Percentiles rank a stretch among this genome's conserved stretches.
Conservation (phyloP, 106 monocot species). For the Triglochin maritima region DNA sequence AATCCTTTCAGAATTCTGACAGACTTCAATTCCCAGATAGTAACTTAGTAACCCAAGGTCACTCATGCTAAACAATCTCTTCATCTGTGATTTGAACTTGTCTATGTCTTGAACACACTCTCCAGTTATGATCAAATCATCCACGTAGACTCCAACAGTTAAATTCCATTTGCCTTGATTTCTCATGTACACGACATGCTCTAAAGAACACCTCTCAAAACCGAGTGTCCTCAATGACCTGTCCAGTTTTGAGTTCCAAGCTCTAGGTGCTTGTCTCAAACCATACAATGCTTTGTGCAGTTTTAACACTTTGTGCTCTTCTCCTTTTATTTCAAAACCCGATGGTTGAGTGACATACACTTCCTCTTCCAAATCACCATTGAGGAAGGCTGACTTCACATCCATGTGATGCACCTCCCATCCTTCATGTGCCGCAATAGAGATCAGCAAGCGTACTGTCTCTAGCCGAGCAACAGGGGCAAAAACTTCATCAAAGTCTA, state of each 20-base stretch:
- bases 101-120: not conserved
- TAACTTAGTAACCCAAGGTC: constrained; percentile 1
- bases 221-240: not conserved
- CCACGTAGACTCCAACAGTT: not conserved
- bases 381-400: constrained; percentile 13
- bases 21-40: constrained; percentile 16
- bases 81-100: constrained; percentile 4
- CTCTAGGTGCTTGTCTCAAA: not conserved
- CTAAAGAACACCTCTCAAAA: constrained; percentile 1
- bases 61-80: not conserved
- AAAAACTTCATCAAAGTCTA: constrained; percentile 3
- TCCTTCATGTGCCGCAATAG: constrained; percentile 1
- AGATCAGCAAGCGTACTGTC: not conserved
- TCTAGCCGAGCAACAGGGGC: not conserved
- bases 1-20: constrained; percentile 1
- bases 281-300: constrained; percentile 7
- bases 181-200: not conserved
- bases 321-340: not conserved
- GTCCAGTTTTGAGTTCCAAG: constrained; percentile 3
- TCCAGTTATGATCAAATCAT: constrained; percentile 1
- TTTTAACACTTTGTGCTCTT: constrained; percentile 1
- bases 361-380: constrained; percentile 3
- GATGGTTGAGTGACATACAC: not conserved
- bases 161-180: not conserved
- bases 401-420: constrained; percentile 1